These are phyloP conservation scores for Yarrowia sp. DNA, from an alignment of 805 yeast species.

Conservation along the genomic window DNA sequence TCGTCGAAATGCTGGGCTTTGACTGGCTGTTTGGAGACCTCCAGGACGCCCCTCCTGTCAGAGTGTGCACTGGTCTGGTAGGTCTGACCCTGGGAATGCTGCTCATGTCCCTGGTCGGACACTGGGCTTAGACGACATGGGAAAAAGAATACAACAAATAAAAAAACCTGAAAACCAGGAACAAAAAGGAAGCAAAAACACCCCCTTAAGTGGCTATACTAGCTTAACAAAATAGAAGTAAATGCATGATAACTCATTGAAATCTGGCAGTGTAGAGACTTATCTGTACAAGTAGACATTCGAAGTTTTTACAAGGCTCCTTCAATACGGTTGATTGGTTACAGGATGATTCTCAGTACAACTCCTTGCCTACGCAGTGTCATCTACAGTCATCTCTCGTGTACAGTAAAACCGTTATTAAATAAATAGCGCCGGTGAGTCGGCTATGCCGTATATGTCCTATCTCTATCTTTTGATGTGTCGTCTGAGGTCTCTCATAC, in stretches of 20 bases:
- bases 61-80: slow-evolving; percentile 43
- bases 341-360: too few relatives aligned
- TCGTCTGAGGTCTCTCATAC: too few relatives aligned
- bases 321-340: too few relatives aligned
- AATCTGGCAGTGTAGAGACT: too few relatives aligned
- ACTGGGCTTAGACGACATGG: slow-evolving; percentile 59
- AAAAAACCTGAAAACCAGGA: neutral
- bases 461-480: neutral
- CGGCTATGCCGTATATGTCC: slow-evolving; percentile 29
- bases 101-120: slow-evolving; percentile 68
- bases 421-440: slow-evolving; percentile 27
- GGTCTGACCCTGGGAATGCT: slow-evolving; percentile 61
- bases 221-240: neutral
- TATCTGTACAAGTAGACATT: neutral
- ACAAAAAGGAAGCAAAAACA: too few relatives aligned
- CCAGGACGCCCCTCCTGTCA: slow-evolving; percentile 41
- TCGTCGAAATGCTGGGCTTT: slow-evolving; percentile 80
- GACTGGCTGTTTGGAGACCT: slow-evolving; percentile 59
- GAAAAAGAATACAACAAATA: too few relatives aligned
- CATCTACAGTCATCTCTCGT: too few relatives aligned
- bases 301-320: too few relatives aligned
- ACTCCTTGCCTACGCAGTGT: too few relatives aligned
- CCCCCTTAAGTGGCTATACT: too few relatives aligned
- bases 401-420: slow-evolving; percentile 4
- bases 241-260: neutral